phyloP scores from a whole-genome alignment of 768 basidiomycete genomes.

The Russula foetens region DNA sequence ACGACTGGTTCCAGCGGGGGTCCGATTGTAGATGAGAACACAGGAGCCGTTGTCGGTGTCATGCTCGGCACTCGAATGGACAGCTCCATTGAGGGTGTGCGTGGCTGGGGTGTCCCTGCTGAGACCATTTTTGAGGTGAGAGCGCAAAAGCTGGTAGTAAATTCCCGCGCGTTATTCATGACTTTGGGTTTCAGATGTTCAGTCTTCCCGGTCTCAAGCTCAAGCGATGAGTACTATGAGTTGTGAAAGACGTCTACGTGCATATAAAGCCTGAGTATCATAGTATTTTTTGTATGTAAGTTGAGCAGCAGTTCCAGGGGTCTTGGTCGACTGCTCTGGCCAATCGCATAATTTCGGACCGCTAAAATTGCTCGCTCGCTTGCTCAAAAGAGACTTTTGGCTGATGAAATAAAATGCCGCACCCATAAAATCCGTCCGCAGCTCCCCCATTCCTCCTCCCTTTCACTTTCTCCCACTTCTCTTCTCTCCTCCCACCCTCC shows the following conservation, averaged over 20 bases:
- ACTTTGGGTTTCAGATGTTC: constrained; percentile 38
- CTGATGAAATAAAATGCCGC: background rate
- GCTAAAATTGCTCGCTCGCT: constrained; percentile 15
- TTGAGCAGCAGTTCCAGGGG: constrained; percentile 1
- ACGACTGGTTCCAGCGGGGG: constrained; percentile 63
- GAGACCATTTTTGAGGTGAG: constrained; percentile 58
- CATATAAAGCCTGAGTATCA: too few relatives aligned
- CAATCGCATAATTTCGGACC: constrained; percentile 21
- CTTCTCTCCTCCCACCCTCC: background rate
- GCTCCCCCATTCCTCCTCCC: background rate
- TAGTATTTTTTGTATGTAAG: background rate
- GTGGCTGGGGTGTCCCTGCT: constrained; percentile 56
- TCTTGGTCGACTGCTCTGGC: background rate
- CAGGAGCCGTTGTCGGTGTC: constrained; percentile 57
- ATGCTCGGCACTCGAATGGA: constrained; percentile 55
- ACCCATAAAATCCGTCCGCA: background rate
- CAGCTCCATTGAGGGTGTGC: constrained; percentile 42
- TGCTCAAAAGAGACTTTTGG: background rate
- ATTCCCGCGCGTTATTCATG: background rate
- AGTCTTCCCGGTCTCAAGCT: constrained; percentile 38
- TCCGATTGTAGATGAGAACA: constrained; percentile 53
- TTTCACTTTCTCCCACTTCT: too few relatives aligned
- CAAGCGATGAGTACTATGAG: background rate
- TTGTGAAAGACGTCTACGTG: too few relatives aligned
- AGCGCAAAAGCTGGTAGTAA: background rate